phyloP scores from a whole-genome alignment of 768 basidiomycete genomes.

The Trametes sanguinea region DNA sequence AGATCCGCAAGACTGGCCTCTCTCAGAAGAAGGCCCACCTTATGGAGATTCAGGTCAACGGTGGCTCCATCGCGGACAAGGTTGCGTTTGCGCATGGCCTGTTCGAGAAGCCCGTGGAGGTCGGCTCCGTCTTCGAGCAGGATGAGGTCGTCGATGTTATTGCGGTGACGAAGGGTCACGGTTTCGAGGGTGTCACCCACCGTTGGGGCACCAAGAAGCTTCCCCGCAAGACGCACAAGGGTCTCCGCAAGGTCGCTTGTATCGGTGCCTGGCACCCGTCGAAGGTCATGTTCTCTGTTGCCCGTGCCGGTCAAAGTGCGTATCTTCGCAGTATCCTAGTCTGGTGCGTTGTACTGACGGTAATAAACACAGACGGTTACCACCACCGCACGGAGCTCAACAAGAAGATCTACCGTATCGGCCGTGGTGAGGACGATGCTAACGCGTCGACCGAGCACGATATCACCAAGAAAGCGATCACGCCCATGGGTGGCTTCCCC shows the following conservation, averaged over 20 bases:
- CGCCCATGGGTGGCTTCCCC: conserved; percentile 98
- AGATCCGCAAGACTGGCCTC: conserved; percentile 97
- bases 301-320: conserved; percentile 99
- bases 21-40: conserved; percentile 99
- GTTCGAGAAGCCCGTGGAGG: conserved; percentile 95
- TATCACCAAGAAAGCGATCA: conserved; percentile 90
- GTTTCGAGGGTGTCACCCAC: conserved; percentile 99
- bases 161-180: conserved; percentile 98
- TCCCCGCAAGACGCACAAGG: conserved; percentile 98
- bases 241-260: conserved; percentile 99
- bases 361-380: conserved; percentile 67
- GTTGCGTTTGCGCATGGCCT: conserved; percentile 91
- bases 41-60: conserved; percentile 99
- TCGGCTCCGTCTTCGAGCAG: conserved; percentile 88
- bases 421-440: conserved; percentile 68
- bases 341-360: too few relatives aligned
- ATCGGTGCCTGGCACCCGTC: conserved; percentile 98
- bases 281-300: conserved; percentile 99
- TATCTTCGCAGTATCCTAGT: conserved; percentile 23
- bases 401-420: conserved; percentile 99
- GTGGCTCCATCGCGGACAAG: conserved; percentile 94
- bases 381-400: conserved; percentile 97
- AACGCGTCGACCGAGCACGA: conserved; percentile 96
- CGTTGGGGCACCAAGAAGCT: conserved; percentile 99
- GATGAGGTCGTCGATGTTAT: conserved; percentile 96